A percentile compares a stretch with the other conserved stretches of the same genome.
Evolutionary conservation across 2,329 filamentous ascomycete species (phyloP).

Genomic region (Penicillium oxalicum): DNA sequence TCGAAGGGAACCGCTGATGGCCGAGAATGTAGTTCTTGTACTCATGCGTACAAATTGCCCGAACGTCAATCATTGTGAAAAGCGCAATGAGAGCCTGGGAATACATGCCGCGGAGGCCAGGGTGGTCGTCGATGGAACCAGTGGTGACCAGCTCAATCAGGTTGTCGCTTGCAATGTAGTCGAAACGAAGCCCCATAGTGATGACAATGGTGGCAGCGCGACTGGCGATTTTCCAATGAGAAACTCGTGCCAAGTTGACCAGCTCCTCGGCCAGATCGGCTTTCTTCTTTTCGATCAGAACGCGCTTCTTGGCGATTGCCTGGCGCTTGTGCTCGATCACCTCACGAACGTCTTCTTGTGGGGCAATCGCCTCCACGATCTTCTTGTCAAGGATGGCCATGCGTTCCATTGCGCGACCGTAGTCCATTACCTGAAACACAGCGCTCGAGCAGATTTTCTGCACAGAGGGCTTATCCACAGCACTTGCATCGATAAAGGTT

Average conservation of each 20-base stretch:
- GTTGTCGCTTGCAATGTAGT: slow-evolving; percentile 72
- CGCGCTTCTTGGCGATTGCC: slow-evolving; percentile 68
- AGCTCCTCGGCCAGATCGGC: slow-evolving; percentile 72
- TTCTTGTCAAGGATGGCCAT: slow-evolving; percentile 75
- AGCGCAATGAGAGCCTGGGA: slow-evolving; percentile 70
- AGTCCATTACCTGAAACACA: slow-evolving; percentile 82
- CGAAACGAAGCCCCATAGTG: slow-evolving; percentile 86
- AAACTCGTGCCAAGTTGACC: slow-evolving; percentile 66
- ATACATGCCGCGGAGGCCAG: slow-evolving; percentile 74
- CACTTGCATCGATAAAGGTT: slow-evolving; percentile 81
- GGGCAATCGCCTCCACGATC: slow-evolving; percentile 65
- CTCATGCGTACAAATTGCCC: slow-evolving; percentile 77
- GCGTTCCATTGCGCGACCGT: slow-evolving; percentile 79
- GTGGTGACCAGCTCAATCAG: slow-evolving; percentile 77
- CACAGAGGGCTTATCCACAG: slow-evolving; percentile 89
- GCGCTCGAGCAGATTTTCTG: slow-evolving; percentile 79
- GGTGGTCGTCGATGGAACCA: slow-evolving; percentile 86
- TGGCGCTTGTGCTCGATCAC: slow-evolving; percentile 56
- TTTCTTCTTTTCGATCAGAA: slow-evolving; percentile 78
- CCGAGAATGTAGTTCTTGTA: slow-evolving; percentile 83
- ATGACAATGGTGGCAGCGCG: slow-evolving; percentile 85
- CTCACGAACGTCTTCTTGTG: slow-evolving; percentile 56
- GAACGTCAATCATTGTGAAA: slow-evolving; percentile 81
- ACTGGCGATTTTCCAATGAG: slow-evolving; percentile 95
- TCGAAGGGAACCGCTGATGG: slow-evolving; percentile 70